Evolutionary conservation across 768 basidiomycete species (phyloP), one percentile per base, ranked within the genome.

Genomic region (Leucogyrophana mollusca): DNA sequence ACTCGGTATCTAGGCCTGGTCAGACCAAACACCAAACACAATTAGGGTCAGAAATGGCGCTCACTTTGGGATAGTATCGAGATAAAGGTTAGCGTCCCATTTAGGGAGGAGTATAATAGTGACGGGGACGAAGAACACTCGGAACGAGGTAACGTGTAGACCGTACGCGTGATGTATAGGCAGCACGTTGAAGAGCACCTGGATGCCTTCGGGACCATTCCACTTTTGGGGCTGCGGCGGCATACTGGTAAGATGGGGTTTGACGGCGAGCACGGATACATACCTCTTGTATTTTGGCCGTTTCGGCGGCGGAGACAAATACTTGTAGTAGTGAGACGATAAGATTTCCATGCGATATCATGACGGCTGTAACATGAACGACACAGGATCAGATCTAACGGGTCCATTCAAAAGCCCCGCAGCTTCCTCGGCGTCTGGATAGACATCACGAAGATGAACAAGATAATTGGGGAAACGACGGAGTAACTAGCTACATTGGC

Each of bases 121-220:
- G 8, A 51, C 46, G 0, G 77, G 82, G 1, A 54, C 16, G 11
- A 78, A 53, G 40, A 80, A 73, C 0, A 69, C 51, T 17, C 77
- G 75, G 58, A 88, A 74, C 9, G 67, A 61, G 48, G 74, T 72
- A 1, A 65, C 43, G 45, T 84, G 76, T n/a, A 87, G 67, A 23
- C 74, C 89, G 53, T 79, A 87, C 1, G 73, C 66, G 51, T 90
- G 88, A 52, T 87, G 79, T 32, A 89, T 68, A 0, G 88, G 88
- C 1, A 90, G 64, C 49, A 82, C 80, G 0, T 72, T 81, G 36
- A 90, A 72, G 1, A 53, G 52, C 4, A 81, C 61, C 3, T 80
- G 77, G 4, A 73, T 58, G 22, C 72, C 73, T 44, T 71, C 72
- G 3, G 76, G 76, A 3, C 68, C 73, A 4, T 58, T 55, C 21